Percentiles rank a stretch among this genome's conserved stretches.
Evolutionary conservation across 1,139 yeast species (phyloP).

Genomic region (Magnusiomyces sp.): DNA sequence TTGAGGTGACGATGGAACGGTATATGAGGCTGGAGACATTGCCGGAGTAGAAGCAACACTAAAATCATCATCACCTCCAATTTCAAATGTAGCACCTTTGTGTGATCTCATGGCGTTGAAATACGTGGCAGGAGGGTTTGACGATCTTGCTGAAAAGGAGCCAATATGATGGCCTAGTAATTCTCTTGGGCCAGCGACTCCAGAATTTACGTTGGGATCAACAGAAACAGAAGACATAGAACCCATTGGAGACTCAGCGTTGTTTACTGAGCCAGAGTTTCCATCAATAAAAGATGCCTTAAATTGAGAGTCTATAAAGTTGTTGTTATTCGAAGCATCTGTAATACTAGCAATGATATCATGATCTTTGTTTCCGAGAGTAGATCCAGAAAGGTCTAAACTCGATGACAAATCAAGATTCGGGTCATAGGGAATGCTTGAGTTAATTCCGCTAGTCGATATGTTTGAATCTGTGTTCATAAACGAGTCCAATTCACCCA

Average conservation of each 20-base stretch:
- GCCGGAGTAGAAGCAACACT: slow-evolving; percentile 21
- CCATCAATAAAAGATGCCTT: no score
- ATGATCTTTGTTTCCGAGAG: slow-evolving; percentile 6
- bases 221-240: slow-evolving; percentile 14
- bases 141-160: no score
- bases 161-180: slow-evolving; percentile 13
- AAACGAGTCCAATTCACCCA: no score
- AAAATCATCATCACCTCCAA: slow-evolving; percentile 12
- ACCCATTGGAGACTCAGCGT: slow-evolving; percentile 1
- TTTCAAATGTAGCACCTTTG: no score
- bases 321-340: slow-evolving; percentile 4
- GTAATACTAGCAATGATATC: slow-evolving; percentile 2
- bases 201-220: slow-evolving; percentile 15
- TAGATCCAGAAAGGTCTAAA: no score
- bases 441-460: no score
- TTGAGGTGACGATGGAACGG: slow-evolving; percentile 12
- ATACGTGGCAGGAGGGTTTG: no score
- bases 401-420: no score
- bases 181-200: slow-evolving; percentile 22
- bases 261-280: no score
- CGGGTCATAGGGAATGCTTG: no score
- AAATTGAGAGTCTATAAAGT: neutral
- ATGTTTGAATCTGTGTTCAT: no score
- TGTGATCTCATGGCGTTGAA: no score
- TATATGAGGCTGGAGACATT: slow-evolving; percentile 19